Base-by-base conservation (phyloP, 1,139 yeast species). In the Pichia terricola region DNA sequence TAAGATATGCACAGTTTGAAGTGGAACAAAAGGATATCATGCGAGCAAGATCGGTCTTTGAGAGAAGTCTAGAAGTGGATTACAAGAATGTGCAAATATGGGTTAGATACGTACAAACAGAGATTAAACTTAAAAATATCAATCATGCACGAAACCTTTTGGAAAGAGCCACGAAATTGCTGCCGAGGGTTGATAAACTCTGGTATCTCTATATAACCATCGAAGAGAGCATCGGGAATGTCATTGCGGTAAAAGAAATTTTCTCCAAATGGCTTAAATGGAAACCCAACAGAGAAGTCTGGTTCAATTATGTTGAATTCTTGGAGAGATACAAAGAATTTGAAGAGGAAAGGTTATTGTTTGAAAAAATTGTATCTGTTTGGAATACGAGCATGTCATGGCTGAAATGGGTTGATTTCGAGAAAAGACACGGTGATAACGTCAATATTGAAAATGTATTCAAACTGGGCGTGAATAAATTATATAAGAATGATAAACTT, bases 1-100 rank as follows among this genome's bases (percentile, higher is more conserved):
- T 87, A 60, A 69, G 96, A 43, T 91, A 91, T 61, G 97, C 96
- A 1, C 77, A 74, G 49, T 87, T 91, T 78, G 98, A 91, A 60
- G 62, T 79, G 11, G 84, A 82, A 5, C 89, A 86, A 55, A 81
- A 78, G 47, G 96, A 91, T 57, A 71, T 75, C 54, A 69, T 71
- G 8, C 63, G 84, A 32, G 95, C 95, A 0, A 67, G 97, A 45
- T 86, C 96, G 0, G 71, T 91, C 10, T 85, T 82, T 63, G 98
- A 91, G 62, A 69, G 98, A 43, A 95, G 96, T 0, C 60, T 91
- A 35, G 84, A 79, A 46, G 88, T 86, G 4, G 82, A 86, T 57
- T 68, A 70, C n/a, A 70, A 77, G 3, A 76, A 81, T 50, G 77
- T 89, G 1, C 91, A 95, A 8, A 65, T 91, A 46, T 91, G 98